Conservation (phyloP, 2,329 filamentous ascomycete species). For the Ceratocystis colombiana region DNA sequence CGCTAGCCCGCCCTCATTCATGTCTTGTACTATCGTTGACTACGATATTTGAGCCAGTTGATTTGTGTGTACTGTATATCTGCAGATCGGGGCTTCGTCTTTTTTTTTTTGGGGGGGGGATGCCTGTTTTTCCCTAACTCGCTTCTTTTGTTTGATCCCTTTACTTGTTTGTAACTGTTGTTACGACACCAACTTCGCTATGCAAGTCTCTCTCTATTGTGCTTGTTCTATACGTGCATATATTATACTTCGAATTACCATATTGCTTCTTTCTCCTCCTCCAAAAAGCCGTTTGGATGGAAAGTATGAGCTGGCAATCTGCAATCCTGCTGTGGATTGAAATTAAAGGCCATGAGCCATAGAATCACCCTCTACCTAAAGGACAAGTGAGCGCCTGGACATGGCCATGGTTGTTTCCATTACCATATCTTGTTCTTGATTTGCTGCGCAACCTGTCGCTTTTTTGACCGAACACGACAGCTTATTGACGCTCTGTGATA, state of each 20-base stretch:
- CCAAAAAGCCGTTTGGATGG: neutral
- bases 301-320: constrained; percentile 10
- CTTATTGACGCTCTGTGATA: neutral
- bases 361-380: neutral
- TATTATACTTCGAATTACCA: neutral
- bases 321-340: constrained; percentile 10
- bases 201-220: neutral
- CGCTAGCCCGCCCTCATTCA: neutral
- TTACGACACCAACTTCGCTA: neutral
- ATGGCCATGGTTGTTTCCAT: neutral
- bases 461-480: too few relatives aligned
- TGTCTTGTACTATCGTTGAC: neutral
- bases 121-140: neutral
- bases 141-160: constrained; percentile 3
- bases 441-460: neutral
- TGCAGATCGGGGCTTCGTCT: neutral
- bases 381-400: neutral
- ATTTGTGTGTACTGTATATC: neutral
- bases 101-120: too few relatives aligned
- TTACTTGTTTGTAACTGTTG: neutral
- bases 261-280: neutral
- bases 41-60: too few relatives aligned
- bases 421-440: neutral
- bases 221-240: neutral
- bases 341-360: constrained; percentile 1